These are phyloP conservation scores for Phaeophleospora eucalypticola DNA, from an alignment of 2,329 filamentous ascomycete species.

Conservation along the genomic window DNA sequence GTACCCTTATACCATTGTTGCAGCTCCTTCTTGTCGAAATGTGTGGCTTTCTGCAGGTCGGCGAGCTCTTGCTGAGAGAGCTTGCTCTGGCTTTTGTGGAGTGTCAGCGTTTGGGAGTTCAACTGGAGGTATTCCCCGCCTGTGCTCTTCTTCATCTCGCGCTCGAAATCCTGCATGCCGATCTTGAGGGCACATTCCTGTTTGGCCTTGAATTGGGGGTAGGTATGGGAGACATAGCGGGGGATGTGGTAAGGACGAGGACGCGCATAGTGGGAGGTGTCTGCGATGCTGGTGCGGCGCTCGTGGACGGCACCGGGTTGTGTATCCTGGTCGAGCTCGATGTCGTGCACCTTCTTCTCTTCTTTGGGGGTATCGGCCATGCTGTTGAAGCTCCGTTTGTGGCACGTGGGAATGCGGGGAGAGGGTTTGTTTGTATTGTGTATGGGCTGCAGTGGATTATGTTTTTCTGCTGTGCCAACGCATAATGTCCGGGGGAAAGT, in stretches of 20 bases:
- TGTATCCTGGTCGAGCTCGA: constrained; percentile 15
- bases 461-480: too few relatives aligned
- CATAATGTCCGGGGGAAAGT: background rate
- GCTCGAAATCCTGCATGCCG: constrained; percentile 30
- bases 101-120: constrained; percentile 29
- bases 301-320: constrained; percentile 4
- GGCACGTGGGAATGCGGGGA: background rate
- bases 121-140: constrained; percentile 27
- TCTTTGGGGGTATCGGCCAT: constrained; percentile 23
- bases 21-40: constrained; percentile 99
- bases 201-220: constrained; percentile 31
- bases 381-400: background rate
- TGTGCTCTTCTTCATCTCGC: constrained; percentile 29
- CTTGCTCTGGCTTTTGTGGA: constrained; percentile 78
- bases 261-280: constrained; percentile 32
- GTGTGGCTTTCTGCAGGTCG: constrained; percentile 92
- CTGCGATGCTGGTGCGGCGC: constrained; percentile 16
- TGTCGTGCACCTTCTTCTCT: constrained; percentile 25
- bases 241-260: constrained; percentile 33
- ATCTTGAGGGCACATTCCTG: constrained; percentile 32
- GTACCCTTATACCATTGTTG: constrained; percentile 99
- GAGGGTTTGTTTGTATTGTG: background rate
- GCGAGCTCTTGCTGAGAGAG: constrained; percentile 92
- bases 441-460: too few relatives aligned
- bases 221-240: constrained; percentile 28